Conservation (phyloP, 495 filamentous ascomycete species). For the Hypoxylon fuscum region DNA sequence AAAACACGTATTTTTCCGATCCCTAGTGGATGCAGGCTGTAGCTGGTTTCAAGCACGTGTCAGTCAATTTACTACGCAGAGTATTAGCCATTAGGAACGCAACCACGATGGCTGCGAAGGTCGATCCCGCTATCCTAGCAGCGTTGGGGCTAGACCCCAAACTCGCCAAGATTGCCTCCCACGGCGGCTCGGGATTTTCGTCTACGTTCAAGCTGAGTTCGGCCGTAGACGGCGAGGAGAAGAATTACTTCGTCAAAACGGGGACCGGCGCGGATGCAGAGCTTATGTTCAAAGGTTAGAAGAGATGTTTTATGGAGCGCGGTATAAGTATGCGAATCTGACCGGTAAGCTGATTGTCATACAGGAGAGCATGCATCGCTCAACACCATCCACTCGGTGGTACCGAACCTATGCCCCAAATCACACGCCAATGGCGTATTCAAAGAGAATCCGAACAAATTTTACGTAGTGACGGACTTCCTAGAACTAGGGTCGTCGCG, state of each 20-base stretch:
- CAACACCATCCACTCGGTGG: conserved; percentile 75
- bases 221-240: conserved; percentile 59
- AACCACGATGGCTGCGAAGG: conserved; percentile 46
- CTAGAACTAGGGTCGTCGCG: conserved; percentile 66
- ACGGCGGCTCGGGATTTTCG: conserved; percentile 79
- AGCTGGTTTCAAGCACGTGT: not conserved
- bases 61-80: not conserved
- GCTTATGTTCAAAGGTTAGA: conserved; percentile 75
- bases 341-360: conserved; percentile 11
- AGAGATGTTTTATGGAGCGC: not conserved
- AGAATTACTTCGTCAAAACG: conserved; percentile 84
- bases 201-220: conserved; percentile 75
- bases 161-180: conserved; percentile 64
- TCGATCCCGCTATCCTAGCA: conserved; percentile 68
- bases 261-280: conserved; percentile 68
- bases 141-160: conserved; percentile 72
- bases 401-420: conserved; percentile 77
- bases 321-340: conserved; percentile 1
- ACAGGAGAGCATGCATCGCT: conserved; percentile 82
- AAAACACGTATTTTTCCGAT: too few relatives aligned
- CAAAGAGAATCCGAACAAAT: conserved; percentile 55
- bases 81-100: conserved; percentile 3
- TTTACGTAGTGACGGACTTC: conserved; percentile 85
- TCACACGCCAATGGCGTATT: conserved; percentile 75
- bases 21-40: conserved; percentile 10